These are phyloP conservation scores for Kwoniella botswanensis DNA, from an alignment of 768 basidiomycete species.

Conservation along the genomic window DNA sequence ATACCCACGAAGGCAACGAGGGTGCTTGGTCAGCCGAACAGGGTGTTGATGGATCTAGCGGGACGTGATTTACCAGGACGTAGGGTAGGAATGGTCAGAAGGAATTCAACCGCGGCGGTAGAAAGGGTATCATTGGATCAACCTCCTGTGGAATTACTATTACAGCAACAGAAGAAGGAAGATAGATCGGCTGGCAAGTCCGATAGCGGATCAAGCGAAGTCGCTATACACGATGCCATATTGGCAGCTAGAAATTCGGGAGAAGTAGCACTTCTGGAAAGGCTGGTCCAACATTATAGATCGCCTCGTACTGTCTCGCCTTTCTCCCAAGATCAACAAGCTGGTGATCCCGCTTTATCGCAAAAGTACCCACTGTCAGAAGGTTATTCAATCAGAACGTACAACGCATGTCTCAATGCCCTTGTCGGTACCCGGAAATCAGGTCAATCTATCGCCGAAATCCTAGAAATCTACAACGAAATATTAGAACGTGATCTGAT, in stretches of 20 bases:
- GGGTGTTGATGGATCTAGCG: constrained; percentile 45
- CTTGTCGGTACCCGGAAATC: constrained; percentile 58
- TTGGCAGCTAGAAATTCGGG: constrained; percentile 5
- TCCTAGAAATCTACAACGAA: constrained; percentile 73
- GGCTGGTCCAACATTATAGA: constrained; percentile 43
- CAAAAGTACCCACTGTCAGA: constrained; percentile 39
- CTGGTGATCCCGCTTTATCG: constrained; percentile 26
- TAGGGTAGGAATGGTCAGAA: constrained; percentile 25
- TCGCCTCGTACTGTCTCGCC: constrained; percentile 35
- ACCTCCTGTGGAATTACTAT: constrained; percentile 6
- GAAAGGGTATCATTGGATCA: constrained; percentile 15
- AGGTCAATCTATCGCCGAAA: constrained; percentile 65
- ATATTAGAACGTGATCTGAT: constrained; percentile 69
- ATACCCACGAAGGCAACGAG: constrained; percentile 16
- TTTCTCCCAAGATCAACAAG: constrained; percentile 13
- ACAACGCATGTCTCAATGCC: constrained; percentile 69
- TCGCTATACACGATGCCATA: constrained; percentile 11
- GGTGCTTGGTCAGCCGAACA: constrained; percentile 36
- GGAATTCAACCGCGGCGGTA: constrained; percentile 32
- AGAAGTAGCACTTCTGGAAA: constrained; percentile 9
- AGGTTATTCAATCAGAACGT: constrained; percentile 62
- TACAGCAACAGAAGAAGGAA: background rate
- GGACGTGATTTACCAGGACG: constrained; percentile 36
- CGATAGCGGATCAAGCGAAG: constrained; percentile 2
- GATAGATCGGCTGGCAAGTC: background rate